Conservation (phyloP, 2,329 filamentous ascomycete species). For the Phaeosphaeriaceae sp. region DNA sequence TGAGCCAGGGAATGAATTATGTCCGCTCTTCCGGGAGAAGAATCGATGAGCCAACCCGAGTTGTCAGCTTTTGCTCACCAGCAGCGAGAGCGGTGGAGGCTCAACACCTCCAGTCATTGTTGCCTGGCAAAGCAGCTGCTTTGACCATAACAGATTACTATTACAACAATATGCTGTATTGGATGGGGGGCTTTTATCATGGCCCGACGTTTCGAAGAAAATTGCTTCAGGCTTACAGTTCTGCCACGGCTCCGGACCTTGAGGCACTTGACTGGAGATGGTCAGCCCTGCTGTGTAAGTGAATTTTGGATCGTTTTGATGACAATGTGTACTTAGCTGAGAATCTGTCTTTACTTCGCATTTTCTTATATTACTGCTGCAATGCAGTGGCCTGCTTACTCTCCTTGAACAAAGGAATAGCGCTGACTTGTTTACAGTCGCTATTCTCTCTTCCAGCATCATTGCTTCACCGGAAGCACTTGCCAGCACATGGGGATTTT, state of each 20-base stretch:
- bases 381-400: not conserved
- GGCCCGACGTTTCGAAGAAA: conserved; percentile 48
- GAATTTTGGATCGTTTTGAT: too few relatives aligned
- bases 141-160: conserved; percentile 49
- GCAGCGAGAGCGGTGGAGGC: conserved; percentile 33
- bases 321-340: not conserved
- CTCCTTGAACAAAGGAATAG: not conserved
- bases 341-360: not conserved
- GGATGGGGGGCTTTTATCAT: conserved; percentile 50
- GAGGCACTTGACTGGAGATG: conserved; percentile 44
- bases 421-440: conserved; percentile 4
- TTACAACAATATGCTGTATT: conserved; percentile 46
- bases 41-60: conserved; percentile 11
- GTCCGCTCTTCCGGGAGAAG: conserved; percentile 13
- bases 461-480: conserved; percentile 48
- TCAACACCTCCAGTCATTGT: conserved; percentile 46
- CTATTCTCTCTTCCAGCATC: conserved; percentile 54
- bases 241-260: conserved; percentile 49
- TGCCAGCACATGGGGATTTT: conserved; percentile 54
- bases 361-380: not conserved
- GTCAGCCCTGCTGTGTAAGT: conserved; percentile 44
- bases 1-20: conserved; percentile 24
- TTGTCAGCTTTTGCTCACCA: conserved; percentile 25
- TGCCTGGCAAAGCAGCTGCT: conserved; percentile 38
- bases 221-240: conserved; percentile 48